Percentiles rank a stretch among this genome's conserved stretches.
Conservation (phyloP, 306 rosid species). For the Rosa chinensis region DNA sequence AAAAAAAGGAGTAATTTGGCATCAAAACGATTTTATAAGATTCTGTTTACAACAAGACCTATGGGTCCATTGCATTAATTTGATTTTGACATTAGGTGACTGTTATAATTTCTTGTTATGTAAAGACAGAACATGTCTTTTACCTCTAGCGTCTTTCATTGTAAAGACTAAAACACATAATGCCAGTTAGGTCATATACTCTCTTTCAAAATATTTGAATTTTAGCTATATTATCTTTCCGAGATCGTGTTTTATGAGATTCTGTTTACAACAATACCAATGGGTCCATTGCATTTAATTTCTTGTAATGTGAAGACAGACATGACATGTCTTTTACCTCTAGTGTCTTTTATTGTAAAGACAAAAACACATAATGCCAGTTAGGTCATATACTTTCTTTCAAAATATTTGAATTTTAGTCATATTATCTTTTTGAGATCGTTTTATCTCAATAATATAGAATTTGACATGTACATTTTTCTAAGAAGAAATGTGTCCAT, state of each 20-base stretch:
- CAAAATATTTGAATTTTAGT: neutral
- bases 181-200: too few species aligned
- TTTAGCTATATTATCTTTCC: too few species aligned
- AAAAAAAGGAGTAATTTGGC: neutral
- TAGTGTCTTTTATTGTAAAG: too few species aligned
- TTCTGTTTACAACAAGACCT: neutral
- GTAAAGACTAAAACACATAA: too few species aligned
- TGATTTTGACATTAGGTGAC: neutral
- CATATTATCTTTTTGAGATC: neutral
- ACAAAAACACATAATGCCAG: neutral
- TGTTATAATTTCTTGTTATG: neutral
- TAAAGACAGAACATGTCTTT: neutral
- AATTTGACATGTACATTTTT: too few species aligned
- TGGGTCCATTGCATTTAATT: neutral
- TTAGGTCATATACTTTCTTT: neutral
- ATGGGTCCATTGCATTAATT: neutral
- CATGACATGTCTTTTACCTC: too few species aligned
- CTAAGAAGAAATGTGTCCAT: too few species aligned
- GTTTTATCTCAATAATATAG: too few species aligned
- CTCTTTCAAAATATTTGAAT: too few species aligned
- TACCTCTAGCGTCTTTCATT: neutral
- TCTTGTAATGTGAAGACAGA: neutral
- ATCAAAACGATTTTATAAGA: neutral
- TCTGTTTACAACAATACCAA: neutral
- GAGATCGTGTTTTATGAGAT: neutral